Percentiles rank a stretch among this genome's conserved stretches.
These are phyloP conservation scores for Uncinocarpus reesii DNA, from an alignment of 2,329 filamentous ascomycete species.

Conservation along the genomic window DNA sequence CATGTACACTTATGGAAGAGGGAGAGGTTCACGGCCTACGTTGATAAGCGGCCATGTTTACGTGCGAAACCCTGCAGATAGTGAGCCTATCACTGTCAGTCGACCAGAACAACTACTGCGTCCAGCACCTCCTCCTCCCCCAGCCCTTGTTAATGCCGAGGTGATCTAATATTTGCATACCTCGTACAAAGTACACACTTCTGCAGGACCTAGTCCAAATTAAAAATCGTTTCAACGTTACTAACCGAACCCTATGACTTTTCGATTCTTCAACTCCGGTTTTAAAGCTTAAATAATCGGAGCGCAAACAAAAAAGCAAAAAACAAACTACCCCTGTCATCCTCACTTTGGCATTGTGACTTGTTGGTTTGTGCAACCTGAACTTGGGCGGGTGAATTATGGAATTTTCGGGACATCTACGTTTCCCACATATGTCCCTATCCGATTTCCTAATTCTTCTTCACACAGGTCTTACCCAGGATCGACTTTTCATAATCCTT, in stretches of 20 bases:
- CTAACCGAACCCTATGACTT: background rate
- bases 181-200: background rate
- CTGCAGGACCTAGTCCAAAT: background rate
- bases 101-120: background rate
- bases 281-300: too few species aligned
- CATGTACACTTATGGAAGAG: constrained; percentile 9
- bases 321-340: background rate
- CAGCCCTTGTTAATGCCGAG: background rate
- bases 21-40: background rate
- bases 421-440: background rate
- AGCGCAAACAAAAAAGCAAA: background rate
- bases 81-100: background rate
- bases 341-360: background rate
- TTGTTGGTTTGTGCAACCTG: constrained; percentile 4
- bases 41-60: constrained; percentile 13
- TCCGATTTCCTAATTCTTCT: background rate
- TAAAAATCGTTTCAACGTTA: background rate
- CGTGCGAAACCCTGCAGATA: constrained; percentile 1
- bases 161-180: constrained; percentile 1
- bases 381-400: background rate
- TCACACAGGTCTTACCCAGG: background rate
- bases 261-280: background rate
- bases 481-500: background rate
- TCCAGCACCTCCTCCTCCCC: background rate
- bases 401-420: constrained; percentile 3